phyloP scores from a whole-genome alignment of 495 filamentous ascomycete genomes.

The Haplographium delicatum region DNA sequence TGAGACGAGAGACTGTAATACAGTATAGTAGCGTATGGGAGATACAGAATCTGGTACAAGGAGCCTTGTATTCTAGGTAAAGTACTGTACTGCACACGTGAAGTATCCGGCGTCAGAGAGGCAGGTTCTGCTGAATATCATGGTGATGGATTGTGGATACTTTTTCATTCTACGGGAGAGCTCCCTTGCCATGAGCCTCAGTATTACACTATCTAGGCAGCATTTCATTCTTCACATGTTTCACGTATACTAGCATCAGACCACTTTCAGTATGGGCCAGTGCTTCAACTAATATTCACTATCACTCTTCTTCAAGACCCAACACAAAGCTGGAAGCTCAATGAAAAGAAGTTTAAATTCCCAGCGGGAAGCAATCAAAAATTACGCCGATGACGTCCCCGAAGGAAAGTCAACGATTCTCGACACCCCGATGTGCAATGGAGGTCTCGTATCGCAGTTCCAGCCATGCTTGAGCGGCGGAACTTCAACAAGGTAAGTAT shows the following conservation, averaged over 20 bases:
- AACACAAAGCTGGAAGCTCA: constrained; percentile 40
- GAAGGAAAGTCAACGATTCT: constrained; percentile 61
- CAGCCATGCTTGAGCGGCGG: constrained; percentile 18
- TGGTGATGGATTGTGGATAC: too few species aligned
- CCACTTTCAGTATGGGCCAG: neutral
- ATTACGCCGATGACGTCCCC: constrained; percentile 66
- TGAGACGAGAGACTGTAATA: too few species aligned
- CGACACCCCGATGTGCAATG: constrained; percentile 73
- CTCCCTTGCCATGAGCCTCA: too few species aligned
- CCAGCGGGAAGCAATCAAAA: constrained; percentile 51
- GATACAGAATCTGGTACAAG: too few species aligned
- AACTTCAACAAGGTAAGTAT: constrained; percentile 16
- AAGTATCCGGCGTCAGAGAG: too few species aligned
- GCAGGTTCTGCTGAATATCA: too few species aligned
- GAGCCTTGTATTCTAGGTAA: too few species aligned
- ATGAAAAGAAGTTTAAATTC: constrained; percentile 46
- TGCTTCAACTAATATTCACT: neutral
- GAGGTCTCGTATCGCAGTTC: constrained; percentile 51
- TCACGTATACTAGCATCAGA: too few species aligned
- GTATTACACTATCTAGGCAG: too few species aligned
- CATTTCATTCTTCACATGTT: neutral
- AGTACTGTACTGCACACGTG: too few species aligned
- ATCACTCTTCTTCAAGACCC: constrained; percentile 44
- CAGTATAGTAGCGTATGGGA: too few species aligned
- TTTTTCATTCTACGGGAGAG: too few species aligned